phyloP scores from a whole-genome alignment of 2,329 filamentous ascomycete species.

The Cladosporium sp. region DNA sequence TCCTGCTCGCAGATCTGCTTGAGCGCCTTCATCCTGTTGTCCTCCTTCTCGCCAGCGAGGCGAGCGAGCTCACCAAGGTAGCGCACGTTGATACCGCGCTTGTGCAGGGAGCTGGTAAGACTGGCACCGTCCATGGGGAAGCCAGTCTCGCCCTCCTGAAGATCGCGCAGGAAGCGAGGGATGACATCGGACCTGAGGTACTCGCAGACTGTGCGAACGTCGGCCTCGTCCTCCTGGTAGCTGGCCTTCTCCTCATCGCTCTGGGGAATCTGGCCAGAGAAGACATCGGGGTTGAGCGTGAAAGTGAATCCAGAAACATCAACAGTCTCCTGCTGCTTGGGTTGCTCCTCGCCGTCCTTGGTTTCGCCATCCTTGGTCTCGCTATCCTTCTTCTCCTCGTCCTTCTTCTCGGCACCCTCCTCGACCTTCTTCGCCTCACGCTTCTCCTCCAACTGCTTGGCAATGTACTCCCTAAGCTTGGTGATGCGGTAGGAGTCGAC shows the following conservation, averaged over 20 bases:
- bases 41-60: conserved; percentile 58
- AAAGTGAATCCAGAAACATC: conserved; percentile 87
- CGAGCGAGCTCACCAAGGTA: conserved; percentile 87
- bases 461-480: conserved; percentile 88
- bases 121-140: conserved; percentile 99
- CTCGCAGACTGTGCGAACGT: conserved; percentile 80
- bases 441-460: conserved; percentile 70
- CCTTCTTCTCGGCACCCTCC: conserved; percentile 22
- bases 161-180: conserved; percentile 80
- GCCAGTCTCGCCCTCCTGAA: conserved; percentile 88
- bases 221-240: conserved; percentile 79
- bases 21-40: conserved; percentile 73
- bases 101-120: conserved; percentile 83
- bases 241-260: conserved; percentile 86
- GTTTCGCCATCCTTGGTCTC: conserved; percentile 24
- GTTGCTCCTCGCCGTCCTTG: conserved; percentile 33
- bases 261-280: conserved; percentile 87
- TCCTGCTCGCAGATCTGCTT: conserved; percentile 79
- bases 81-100: conserved; percentile 93
- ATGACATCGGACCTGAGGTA: conserved; percentile 76
- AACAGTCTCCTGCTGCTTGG: conserved; percentile 62
- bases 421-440: conserved; percentile 41
- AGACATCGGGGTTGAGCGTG: conserved; percentile 90
- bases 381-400: conserved; percentile 22
- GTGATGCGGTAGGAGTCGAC: conserved; percentile 81